Evolutionary conservation across 352 stramenopile genomes (phyloP), one percentile per base, ranked within the genome.

Genomic region (Phytophthora ramorum): DNA sequence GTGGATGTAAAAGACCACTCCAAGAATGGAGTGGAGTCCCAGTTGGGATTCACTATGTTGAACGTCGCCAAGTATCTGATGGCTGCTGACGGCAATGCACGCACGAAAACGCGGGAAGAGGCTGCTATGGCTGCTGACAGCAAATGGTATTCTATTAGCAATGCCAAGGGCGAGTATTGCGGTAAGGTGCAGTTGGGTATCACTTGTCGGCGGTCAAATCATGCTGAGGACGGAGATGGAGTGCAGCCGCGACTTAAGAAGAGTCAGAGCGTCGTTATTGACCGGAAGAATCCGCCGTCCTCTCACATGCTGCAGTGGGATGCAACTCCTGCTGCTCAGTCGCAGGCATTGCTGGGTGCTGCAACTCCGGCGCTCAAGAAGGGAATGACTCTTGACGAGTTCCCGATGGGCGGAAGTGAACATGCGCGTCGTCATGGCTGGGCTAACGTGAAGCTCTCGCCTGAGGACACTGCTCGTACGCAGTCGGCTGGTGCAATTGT

Each of bases 51-150:
- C n/a, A 77, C 81, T 19, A 86, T 80, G 13, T 54, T 93, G 6
- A 96, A 96, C 43, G 80, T 96, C 32, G 83, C 87, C 22, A 93
- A 92, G 65, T 94, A 93, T 60, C 75, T 96, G 47, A 93, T 94
- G 84, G 89, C 85, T 62, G 44, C 52, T 70, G 85, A 73, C 62
- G 53, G 35, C 12, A 70, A 28, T 37, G 71, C 78, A 24, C 71
- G 71, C 9, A 73, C 63, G 5, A 76, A 75, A 8, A 67, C 66
- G 38, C 64, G 90, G 37, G 88, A 96, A 66, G 85, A 96, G 19
- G 70, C 71, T 3, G 80, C 85, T 7, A 90, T 92, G 68, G 78
- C 77, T n/a, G 75, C 81, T 10, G 83, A 93, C 55, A 81, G 76
- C 38, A 83, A 88, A 28, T 96, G 88, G 88, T 93, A 93, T 71